Evolutionary conservation across 768 basidiomycete genomes (phyloP).

Genomic region (Calocybe cyanea): DNA sequence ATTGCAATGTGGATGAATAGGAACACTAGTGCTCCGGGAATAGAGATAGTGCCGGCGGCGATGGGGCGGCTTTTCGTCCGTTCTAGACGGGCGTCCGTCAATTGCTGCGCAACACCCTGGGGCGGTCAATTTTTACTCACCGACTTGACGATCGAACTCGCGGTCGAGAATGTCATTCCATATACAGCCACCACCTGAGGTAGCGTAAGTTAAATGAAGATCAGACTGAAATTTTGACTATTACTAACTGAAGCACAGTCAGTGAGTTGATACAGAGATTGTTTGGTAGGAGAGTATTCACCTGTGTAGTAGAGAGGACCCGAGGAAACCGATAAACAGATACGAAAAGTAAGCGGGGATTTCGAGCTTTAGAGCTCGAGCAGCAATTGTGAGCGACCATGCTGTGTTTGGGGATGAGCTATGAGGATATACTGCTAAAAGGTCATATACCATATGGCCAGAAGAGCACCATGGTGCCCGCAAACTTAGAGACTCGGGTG

Average conservation of each 20-base stretch:
- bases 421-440: neutral
- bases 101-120: neutral
- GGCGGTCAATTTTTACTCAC: conserved; percentile 16
- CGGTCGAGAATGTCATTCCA: conserved; percentile 25
- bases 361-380: conserved; percentile 12
- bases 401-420: conserved; percentile 3
- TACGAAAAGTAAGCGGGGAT: conserved; percentile 5
- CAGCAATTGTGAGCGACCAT: conserved; percentile 18
- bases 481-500: conserved; percentile 17
- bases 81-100: conserved; percentile 17
- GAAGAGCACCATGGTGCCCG: conserved; percentile 19
- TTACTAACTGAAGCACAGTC: conserved; percentile 8
- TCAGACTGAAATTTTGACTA: neutral
- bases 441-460: conserved; percentile 15
- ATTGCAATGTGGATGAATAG: conserved; percentile 17
- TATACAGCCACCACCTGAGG: conserved; percentile 17
- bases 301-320: conserved; percentile 17
- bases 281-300: neutral
- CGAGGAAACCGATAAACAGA: conserved; percentile 14
- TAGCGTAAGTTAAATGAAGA: neutral
- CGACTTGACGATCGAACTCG: conserved; percentile 32
- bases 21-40: conserved; percentile 25
- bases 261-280: too few species aligned
- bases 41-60: conserved; percentile 26
- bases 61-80: conserved; percentile 30